Conservation (phyloP, 208 protist species). For the Wallacemonas sp. region DNA sequence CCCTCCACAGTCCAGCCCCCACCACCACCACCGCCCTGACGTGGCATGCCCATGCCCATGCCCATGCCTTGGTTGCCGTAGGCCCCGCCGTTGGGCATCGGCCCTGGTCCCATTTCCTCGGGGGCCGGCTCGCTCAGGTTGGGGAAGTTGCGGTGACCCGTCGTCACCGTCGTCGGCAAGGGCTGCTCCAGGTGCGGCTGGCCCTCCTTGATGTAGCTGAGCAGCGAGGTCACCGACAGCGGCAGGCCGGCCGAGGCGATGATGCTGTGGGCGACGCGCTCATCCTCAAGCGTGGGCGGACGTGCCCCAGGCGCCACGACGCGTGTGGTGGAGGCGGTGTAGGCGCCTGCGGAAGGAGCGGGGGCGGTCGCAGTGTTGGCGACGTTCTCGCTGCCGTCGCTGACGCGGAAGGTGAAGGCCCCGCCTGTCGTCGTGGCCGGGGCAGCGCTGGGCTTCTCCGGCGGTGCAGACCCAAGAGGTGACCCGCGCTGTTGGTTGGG, state of each 20-base stretch:
- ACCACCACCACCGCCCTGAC: conserved; percentile 4
- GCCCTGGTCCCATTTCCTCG: conserved; percentile 17
- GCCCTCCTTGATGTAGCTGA: conserved; percentile 57
- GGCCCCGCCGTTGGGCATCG: conserved; percentile 1
- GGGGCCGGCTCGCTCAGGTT: conserved; percentile 40
- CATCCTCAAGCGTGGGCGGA: conserved; percentile 42
- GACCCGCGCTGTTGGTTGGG: conserved; percentile 4
- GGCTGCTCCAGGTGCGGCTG: conserved; percentile 35
- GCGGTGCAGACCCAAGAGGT: neutral
- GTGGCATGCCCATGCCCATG: neutral
- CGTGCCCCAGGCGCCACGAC: neutral
- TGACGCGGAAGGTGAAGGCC: conserved; percentile 34
- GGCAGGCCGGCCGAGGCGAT: conserved; percentile 69
- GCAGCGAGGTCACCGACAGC: conserved; percentile 42
- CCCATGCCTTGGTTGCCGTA: neutral
- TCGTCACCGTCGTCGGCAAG: conserved; percentile 22
- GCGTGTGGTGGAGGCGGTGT: neutral
- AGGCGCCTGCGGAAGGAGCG: neutral
- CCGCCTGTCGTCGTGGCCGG: too few relatives aligned
- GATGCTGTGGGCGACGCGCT: conserved; percentile 47
- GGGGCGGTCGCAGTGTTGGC: neutral
- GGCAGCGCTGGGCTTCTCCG: too few relatives aligned
- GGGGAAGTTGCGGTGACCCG: conserved; percentile 49
- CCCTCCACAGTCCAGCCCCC: neutral
- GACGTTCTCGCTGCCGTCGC: neutral